Evolutionary conservation across 2,329 filamentous ascomycete species (phyloP), one percentile per base, ranked within the genome.

Genomic region (Talaromyces sp.): DNA sequence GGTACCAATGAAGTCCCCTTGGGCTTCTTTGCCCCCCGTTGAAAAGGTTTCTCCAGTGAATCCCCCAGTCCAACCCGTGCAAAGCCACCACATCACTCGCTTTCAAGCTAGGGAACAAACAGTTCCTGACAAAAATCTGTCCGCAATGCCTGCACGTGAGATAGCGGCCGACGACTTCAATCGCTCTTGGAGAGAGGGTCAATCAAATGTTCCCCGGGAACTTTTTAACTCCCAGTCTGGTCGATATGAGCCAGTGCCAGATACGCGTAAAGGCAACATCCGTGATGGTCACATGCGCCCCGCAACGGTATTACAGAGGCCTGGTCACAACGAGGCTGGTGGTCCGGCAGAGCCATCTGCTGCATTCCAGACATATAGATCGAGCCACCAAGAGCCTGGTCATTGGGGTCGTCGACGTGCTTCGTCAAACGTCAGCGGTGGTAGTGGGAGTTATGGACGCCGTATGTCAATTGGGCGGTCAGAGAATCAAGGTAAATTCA

Each of bases 221-320:
- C 82, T 98, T 0, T 98, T 89, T 80, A 97, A 98, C 75, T 96
- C 94, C n/a, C 90, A 96, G 63, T 97, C 92, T 62, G 94, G 94
- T 19, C 89, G 92, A 60, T 96, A 97, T 71, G 94, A 98, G 74
- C 93, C 93, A 17, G 94, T 93, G 3, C 82, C 86, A 61, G 92
- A 97, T 63, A 82, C 80, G 68, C 89, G 93, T 43, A 87, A 92
- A 69, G 87, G 86, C 19, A 87, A 90, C 35, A 81, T 86, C 68
- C 87, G 90, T 61, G 86, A 87, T 63, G 91, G 95, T 62, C 84
- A 86, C 67, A 84, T 86, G 64, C 87, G 90, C 58, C 89, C 94
- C 69, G 90, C 92, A 27, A 86, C 92, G 15, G 80, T 98, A 9
- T 79, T 98, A 54, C 93, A 97, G 74, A 85, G 94, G 56, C 86